Evolutionary conservation across 2,329 filamentous ascomycete genomes (phyloP), one percentile per base, ranked within the genome.

Genomic region (Exophiala lecanii-corni): DNA sequence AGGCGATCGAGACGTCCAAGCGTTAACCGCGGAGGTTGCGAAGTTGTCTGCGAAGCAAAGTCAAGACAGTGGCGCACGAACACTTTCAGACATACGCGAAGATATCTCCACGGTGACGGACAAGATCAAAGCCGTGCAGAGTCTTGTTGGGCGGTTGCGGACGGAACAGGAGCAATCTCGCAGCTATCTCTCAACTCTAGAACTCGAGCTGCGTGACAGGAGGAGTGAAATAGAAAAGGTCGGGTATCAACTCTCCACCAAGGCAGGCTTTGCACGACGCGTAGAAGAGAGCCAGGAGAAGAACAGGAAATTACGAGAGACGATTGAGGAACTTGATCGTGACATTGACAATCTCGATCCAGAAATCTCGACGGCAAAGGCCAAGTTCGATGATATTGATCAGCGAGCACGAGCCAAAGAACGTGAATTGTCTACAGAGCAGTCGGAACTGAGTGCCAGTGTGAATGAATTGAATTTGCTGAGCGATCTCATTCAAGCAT

Each of bases 81-180:
- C 85, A 20, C 75, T 88, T 5, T 86, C 94, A 41, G 86, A 92
- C 53, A 89, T 97, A 40, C 85, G 92, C 55, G 81, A 86, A 40
- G 78, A 89, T 36, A 78, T 89, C 49, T 79, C 79, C 36, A 66
- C 70, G 13, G 74, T 82, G 43, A 76, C 76, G 15, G 86, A 89
- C 47, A 79, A 86, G 58, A 74, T 81, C 53, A 78, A 82, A 41
- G 67, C 68, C 16, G 66, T 81, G 19, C 88, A 86, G 59, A 71
- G 71, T 31, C 75, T 72, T 32, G 73, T 91, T 9, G 65, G 75
- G 5, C 85, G 84, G 55, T 65, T 94, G 21, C 78, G 74, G 1
- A 69, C 67, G 9, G 86, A 92, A 23, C 81, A 78, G 53, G 86
- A 95, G 53, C 79, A 84, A 28, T 75, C 79, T 41, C 81, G 81